Conservation (phyloP, 2,329 filamentous ascomycete genomes). For the Pyrenophora teres region DNA sequence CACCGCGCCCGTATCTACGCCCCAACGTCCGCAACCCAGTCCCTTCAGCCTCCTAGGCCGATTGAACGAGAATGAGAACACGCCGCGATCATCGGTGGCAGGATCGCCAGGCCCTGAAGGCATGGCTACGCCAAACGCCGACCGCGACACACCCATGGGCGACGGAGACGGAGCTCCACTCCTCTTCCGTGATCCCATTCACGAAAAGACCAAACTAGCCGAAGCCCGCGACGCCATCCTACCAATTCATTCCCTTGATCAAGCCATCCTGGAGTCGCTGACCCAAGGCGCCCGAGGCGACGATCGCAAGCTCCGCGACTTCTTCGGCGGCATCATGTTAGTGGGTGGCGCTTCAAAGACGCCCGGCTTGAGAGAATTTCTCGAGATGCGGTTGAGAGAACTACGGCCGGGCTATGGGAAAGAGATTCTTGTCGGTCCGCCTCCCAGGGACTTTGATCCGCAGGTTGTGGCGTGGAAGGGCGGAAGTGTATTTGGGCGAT, state of each 20-base stretch:
- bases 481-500: slow-evolving; percentile 90
- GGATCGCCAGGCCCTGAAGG: slow-evolving; percentile 86
- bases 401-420: slow-evolving; percentile 66
- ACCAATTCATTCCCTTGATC: slow-evolving; percentile 81
- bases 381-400: slow-evolving; percentile 80
- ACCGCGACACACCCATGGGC: slow-evolving; percentile 53
- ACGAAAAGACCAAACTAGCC: slow-evolving; percentile 58
- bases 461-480: slow-evolving; percentile 99
- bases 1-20: slow-evolving; percentile 57
- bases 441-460: slow-evolving; percentile 92
- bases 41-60: slow-evolving; percentile 72
- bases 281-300: slow-evolving; percentile 84
- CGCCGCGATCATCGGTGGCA: slow-evolving; percentile 82
- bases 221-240: slow-evolving; percentile 78
- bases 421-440: slow-evolving; percentile 68
- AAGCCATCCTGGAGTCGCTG: slow-evolving; percentile 88
- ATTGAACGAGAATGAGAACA: slow-evolving; percentile 70
- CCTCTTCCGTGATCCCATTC: slow-evolving; percentile 52
- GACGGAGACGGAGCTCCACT: slow-evolving; percentile 37
- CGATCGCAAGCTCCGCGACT: slow-evolving; percentile 90
- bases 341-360: slow-evolving; percentile 47
- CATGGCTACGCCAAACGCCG: slow-evolving; percentile 70
- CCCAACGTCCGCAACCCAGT: slow-evolving; percentile 55
- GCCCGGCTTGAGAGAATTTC: slow-evolving; percentile 75
- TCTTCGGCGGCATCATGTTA: slow-evolving; percentile 56